Conservation (phyloP, 129 eudicot species). For the Smallanthus sonchifolius region DNA sequence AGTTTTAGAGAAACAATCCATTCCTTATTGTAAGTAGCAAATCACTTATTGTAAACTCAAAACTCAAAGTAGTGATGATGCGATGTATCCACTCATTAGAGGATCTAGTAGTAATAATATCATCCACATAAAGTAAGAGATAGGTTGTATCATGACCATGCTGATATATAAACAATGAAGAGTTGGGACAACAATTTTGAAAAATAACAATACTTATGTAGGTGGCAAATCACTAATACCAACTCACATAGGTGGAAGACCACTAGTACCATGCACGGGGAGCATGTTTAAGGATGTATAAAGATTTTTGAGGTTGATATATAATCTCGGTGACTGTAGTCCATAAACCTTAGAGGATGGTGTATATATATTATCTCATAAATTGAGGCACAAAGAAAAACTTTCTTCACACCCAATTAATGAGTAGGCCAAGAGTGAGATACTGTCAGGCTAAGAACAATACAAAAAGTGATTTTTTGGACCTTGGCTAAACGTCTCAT, state of each 20-base stretch:
- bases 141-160: not conserved
- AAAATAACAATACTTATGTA: not conserved
- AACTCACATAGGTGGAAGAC: not conserved
- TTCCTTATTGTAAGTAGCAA: not conserved
- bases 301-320: not conserved
- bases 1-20: too few species aligned
- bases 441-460: not conserved
- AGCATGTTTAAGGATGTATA: not conserved
- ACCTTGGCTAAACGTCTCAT: not conserved
- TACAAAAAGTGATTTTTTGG: not conserved
- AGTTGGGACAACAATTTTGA: not conserved
- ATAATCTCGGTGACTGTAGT: not conserved
- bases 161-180: not conserved
- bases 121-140: not conserved
- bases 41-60: not conserved
- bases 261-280: not conserved
- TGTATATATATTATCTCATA: not conserved
- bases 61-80: not conserved
- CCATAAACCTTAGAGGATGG: not conserved
- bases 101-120: not conserved
- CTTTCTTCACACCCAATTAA: not conserved
- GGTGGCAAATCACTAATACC: not conserved
- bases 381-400: not conserved
- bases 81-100: not conserved
- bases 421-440: not conserved